A percentile compares a stretch with the other conserved stretches of the same genome.
Conservation (phyloP, 1,284 basidiomycete species). For the Termitomyces sp. region DNA sequence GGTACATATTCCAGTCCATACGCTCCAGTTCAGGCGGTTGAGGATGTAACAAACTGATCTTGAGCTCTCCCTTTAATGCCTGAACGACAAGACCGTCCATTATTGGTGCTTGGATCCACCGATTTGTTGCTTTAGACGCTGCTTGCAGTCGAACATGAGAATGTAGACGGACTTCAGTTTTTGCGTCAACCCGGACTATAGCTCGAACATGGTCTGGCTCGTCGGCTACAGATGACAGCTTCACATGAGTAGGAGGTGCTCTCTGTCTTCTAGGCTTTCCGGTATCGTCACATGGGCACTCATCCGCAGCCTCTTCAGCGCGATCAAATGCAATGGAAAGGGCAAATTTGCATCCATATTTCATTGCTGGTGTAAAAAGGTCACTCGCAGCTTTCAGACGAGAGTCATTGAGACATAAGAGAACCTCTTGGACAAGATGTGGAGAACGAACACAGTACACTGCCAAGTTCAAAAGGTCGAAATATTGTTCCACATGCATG, state of each 20-base stretch:
- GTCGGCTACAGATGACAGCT: constrained; percentile 27
- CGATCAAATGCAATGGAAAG: constrained; percentile 54
- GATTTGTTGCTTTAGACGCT: constrained; percentile 48
- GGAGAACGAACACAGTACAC: constrained; percentile 44
- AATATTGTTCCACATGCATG: constrained; percentile 38
- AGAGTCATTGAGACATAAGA: constrained; percentile 53
- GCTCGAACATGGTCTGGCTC: constrained; percentile 38
- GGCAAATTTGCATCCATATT: constrained; percentile 49
- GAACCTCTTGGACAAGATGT: constrained; percentile 49
- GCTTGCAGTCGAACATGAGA: constrained; percentile 59
- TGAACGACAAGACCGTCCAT: constrained; percentile 52
- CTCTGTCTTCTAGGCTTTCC: constrained; percentile 40
- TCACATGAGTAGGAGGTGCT: constrained; percentile 35
- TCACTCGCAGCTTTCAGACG: constrained; percentile 22
- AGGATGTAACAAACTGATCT: constrained; percentile 46
- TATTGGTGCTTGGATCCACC: constrained; percentile 38
- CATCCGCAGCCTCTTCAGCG: constrained; percentile 59
- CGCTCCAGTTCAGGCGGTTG: constrained; percentile 51
- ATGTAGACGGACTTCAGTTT: constrained; percentile 45
- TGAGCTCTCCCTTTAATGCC: constrained; percentile 46
- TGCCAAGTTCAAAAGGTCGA: constrained; percentile 46
- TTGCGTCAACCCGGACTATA: constrained; percentile 49
- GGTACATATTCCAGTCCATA: constrained; percentile 61
- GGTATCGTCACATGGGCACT: constrained; percentile 57
- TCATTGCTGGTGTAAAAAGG: constrained; percentile 21